phyloP scores from a whole-genome alignment of 257 asterid genomes.

The Perilla frutescens region DNA sequence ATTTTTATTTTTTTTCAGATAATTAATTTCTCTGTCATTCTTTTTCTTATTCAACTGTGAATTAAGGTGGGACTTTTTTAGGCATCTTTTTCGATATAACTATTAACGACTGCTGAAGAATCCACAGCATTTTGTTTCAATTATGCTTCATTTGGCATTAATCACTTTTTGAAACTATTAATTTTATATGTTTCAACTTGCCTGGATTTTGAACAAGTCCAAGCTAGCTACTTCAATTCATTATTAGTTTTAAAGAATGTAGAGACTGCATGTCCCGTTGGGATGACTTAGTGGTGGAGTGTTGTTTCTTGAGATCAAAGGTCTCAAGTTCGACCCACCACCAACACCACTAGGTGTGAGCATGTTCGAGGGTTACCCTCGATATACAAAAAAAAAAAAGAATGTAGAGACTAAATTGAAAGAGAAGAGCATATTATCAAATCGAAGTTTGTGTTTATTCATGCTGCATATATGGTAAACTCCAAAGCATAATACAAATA shows the following conservation, averaged over 20 bases:
- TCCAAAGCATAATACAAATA: constrained; percentile 32
- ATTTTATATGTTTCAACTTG: not conserved
- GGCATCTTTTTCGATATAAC: constrained; percentile 18
- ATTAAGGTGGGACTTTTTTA: not conserved
- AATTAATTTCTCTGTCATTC: not conserved
- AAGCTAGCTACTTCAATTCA: constrained; percentile 1
- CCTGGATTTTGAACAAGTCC: constrained; percentile 29
- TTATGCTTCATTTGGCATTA: constrained; percentile 12
- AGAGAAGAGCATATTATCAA: not conserved
- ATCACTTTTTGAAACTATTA: not conserved
- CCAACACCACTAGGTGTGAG: too few relatives aligned
- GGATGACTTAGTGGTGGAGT: too few relatives aligned
- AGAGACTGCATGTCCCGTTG: too few relatives aligned
- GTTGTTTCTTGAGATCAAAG: too few relatives aligned
- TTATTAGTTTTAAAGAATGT: not conserved
- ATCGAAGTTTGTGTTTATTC: not conserved
- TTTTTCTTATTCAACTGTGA: not conserved
- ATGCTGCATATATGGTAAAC: constrained; percentile 19
- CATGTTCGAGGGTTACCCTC: too few relatives aligned
- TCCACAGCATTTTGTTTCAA: not conserved
- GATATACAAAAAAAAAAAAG: too few relatives aligned
- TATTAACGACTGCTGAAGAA: constrained; percentile 15
- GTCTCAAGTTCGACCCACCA: too few relatives aligned
- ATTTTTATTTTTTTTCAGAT: not conserved
- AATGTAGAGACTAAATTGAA: not conserved